Percentiles rank a stretch among this genome's conserved stretches.
These are phyloP conservation scores for Candida orba DNA, from an alignment of 805 yeast genomes.

Conservation along the genomic window DNA sequence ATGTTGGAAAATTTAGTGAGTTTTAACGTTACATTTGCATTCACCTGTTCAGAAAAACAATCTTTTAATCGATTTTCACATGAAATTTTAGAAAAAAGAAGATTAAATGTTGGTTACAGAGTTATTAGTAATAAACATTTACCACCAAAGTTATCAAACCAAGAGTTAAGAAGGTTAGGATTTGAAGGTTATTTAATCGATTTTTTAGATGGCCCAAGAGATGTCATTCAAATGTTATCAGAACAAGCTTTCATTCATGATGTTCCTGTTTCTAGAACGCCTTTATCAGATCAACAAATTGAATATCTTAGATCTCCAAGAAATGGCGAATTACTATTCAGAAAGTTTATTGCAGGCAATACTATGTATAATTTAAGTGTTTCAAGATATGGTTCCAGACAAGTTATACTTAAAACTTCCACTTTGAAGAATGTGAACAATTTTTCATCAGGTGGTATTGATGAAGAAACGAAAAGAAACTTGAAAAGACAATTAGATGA, in stretches of 20 bases:
- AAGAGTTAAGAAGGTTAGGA: conserved; percentile 42
- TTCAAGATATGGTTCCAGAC: conserved; percentile 61
- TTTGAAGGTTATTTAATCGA: conserved; percentile 80
- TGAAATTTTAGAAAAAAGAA: conserved; percentile 31
- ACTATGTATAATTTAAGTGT: conserved; percentile 40
- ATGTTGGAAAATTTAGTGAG: conserved; percentile 54
- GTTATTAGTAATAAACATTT: conserved; percentile 25
- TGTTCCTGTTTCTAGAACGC: conserved; percentile 57
- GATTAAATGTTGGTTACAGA: conserved; percentile 50
- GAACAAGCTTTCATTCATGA: conserved; percentile 40
- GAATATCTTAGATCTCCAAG: conserved; percentile 27
- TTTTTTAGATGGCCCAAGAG: conserved; percentile 61
- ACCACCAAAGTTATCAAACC: conserved; percentile 23
- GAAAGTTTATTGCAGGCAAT: conserved; percentile 55
- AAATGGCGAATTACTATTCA: conserved; percentile 38
- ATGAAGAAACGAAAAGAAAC: conserved; percentile 13
- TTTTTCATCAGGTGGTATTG: conserved; percentile 18
- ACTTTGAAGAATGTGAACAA: conserved; percentile 4
- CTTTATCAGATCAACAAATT: conserved; percentile 35
- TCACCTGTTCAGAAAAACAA: conserved; percentile 49
- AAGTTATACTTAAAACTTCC: conserved; percentile 25
- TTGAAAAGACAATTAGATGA: conserved; percentile 12
- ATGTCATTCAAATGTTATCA: conserved; percentile 67
- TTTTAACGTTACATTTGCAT: conserved; percentile 45
- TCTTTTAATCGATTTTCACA: conserved; percentile 42